phyloP scores from a whole-genome alignment of 805 yeast species.

The Candida pseudofarinosa region DNA sequence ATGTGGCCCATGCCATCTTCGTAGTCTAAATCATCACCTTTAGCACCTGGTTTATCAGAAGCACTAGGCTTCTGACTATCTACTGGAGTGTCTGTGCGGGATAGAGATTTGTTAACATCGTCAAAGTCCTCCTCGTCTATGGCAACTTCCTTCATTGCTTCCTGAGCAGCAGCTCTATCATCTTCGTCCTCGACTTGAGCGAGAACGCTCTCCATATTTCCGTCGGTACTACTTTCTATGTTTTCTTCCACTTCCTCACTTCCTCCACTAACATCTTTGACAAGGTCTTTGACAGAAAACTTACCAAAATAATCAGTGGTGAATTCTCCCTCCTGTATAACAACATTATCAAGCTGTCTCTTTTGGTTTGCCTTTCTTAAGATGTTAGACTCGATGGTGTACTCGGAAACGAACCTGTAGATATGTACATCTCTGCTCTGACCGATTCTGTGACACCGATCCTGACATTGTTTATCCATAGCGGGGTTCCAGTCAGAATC shows the following conservation, averaged over 20 bases:
- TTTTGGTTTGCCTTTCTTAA: conserved; percentile 92
- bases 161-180: conserved; percentile 82
- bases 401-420: conserved; percentile 92
- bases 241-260: conserved; percentile 40
- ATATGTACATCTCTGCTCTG: conserved; percentile 97
- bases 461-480: conserved; percentile 99
- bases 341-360: conserved; percentile 87
- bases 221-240: conserved; percentile 27
- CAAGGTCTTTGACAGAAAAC: conserved; percentile 77
- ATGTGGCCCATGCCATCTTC: conserved; percentile 74
- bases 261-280: conserved; percentile 55
- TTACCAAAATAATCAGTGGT: conserved; percentile 94
- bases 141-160: conserved; percentile 81
- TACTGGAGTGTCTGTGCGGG: conserved; percentile 17
- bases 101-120: conserved; percentile 35
- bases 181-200: conserved; percentile 96
- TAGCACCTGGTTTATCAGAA: conserved; percentile 16
- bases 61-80: conserved; percentile 12
- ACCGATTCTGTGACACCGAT: conserved; percentile 98
- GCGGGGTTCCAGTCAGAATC: conserved; percentile 99
- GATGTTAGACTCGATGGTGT: conserved; percentile 93
- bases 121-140: conserved; percentile 84
- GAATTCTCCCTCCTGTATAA: conserved; percentile 96
- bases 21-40: conserved; percentile 39
- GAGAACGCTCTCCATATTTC: conserved; percentile 53